These are phyloP conservation scores for Trichoderma cornu-damae DNA, from an alignment of 2,329 filamentous ascomycete genomes.

Conservation along the genomic window DNA sequence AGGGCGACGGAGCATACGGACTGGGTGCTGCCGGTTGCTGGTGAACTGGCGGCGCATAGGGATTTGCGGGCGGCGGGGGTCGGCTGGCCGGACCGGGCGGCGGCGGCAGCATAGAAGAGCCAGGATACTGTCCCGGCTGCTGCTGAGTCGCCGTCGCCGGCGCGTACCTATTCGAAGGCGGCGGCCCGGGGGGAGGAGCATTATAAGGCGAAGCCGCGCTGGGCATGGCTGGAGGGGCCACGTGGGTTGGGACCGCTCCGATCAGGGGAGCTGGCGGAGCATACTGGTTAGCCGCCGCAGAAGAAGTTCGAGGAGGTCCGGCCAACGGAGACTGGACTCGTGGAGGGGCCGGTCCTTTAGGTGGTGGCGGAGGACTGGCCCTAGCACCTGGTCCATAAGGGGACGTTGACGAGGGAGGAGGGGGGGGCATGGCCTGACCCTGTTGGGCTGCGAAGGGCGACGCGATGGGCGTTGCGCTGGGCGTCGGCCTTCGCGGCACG, in stretches of 20 bases:
- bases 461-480: slow-evolving; percentile 62
- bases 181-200: slow-evolving; percentile 63
- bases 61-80: slow-evolving; percentile 36
- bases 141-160: slow-evolving; percentile 57
- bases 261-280: slow-evolving; percentile 53
- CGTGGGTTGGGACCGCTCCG: slow-evolving; percentile 58
- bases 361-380: slow-evolving; percentile 70
- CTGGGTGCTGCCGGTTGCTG: slow-evolving; percentile 35
- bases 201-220: slow-evolving; percentile 84
- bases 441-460: slow-evolving; percentile 70
- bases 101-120: slow-evolving; percentile 37
- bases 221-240: slow-evolving; percentile 57
- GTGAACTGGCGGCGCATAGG: slow-evolving; percentile 43
- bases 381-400: slow-evolving; percentile 58
- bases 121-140: slow-evolving; percentile 41
- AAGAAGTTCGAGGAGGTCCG: slow-evolving; percentile 49
- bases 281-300: slow-evolving; percentile 57
- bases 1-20: slow-evolving; percentile 33
- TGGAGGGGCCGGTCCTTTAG: slow-evolving; percentile 68
- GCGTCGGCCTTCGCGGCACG: slow-evolving; percentile 69
- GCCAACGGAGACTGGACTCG: slow-evolving; percentile 68
- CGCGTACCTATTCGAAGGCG: slow-evolving; percentile 72
- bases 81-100: slow-evolving; percentile 39
- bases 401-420: slow-evolving; percentile 37
- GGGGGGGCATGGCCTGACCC: slow-evolving; percentile 51